Conservation (phyloP, 306 rosid genomes). For the Herpetospermum pedunculosum region DNA sequence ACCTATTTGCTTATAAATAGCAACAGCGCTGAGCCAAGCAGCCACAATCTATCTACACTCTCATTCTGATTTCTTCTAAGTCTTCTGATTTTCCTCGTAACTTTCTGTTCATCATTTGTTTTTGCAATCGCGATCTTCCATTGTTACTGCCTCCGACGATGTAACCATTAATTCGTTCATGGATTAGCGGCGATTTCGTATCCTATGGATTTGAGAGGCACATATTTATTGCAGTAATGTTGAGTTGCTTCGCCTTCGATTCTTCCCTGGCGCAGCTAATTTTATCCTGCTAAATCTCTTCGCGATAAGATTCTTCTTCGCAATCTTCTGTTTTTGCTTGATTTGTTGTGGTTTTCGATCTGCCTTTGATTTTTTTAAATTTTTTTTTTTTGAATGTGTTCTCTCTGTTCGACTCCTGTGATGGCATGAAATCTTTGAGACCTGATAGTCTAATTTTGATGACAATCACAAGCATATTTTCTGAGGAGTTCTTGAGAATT, state of each 20-base stretch:
- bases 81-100: not conserved
- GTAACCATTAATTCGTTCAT: not conserved
- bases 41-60: not conserved
- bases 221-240: constrained; percentile 46
- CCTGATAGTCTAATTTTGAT: constrained; percentile 68
- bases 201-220: constrained; percentile 30
- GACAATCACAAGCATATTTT: constrained; percentile 63
- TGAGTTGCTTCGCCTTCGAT: constrained; percentile 79
- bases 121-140: not conserved
- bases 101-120: not conserved
- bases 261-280: constrained; percentile 64
- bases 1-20: not conserved
- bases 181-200: constrained; percentile 2
- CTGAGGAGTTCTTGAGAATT: constrained; percentile 50
- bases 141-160: not conserved
- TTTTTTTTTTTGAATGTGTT: not conserved
- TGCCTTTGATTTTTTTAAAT: not conserved
- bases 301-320: not conserved
- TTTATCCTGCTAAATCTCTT: constrained; percentile 42
- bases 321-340: not conserved
- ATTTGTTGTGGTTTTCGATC: not conserved
- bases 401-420: constrained; percentile 34
- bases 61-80: too few species aligned
- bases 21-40: not conserved
- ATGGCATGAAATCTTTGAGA: constrained; percentile 99